Conservation (phyloP, 1,284 basidiomycete species). For the Cryptococcus depauperatus region DNA sequence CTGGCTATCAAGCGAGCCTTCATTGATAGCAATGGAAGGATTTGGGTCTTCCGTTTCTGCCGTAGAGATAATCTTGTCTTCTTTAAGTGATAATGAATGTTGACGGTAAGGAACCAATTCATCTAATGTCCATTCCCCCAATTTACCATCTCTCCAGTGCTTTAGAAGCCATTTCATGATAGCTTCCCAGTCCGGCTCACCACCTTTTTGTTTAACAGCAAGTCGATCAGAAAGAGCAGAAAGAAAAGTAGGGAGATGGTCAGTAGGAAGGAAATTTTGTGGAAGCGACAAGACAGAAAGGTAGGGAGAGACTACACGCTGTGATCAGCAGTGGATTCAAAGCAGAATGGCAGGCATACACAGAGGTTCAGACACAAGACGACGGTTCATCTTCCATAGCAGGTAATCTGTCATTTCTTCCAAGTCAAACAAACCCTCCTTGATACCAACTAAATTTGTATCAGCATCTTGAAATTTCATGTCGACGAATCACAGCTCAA, state of each 20-base stretch:
- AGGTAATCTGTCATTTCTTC: conserved; percentile 80
- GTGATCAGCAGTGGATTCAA: conserved; percentile 42
- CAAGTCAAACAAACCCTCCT: conserved; percentile 81
- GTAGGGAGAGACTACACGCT: conserved; percentile 47
- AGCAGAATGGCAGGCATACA: conserved; percentile 6
- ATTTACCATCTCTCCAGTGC: conserved; percentile 69
- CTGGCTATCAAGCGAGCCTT: conserved; percentile 9
- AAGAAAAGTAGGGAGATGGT: conserved; percentile 59
- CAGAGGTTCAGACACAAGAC: conserved; percentile 42
- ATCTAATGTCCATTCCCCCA: conserved; percentile 49
- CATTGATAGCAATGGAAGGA: neutral
- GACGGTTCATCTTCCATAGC: conserved; percentile 73
- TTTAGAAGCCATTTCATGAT: conserved; percentile 71
- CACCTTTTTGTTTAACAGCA: conserved; percentile 72
- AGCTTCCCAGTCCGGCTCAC: conserved; percentile 58
- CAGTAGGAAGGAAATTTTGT: conserved; percentile 52
- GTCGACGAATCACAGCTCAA: neutral
- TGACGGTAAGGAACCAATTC: conserved; percentile 32
- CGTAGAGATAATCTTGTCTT: neutral
- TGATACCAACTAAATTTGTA: conserved; percentile 70
- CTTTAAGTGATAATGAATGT: neutral
- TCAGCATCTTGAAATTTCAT: neutral
- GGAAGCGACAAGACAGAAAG: conserved; percentile 51
- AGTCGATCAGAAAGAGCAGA: conserved; percentile 61
- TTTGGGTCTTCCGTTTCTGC: neutral